Base-by-base conservation (phyloP, 257 asterid species). In the Nicotiana attenuata region DNA sequence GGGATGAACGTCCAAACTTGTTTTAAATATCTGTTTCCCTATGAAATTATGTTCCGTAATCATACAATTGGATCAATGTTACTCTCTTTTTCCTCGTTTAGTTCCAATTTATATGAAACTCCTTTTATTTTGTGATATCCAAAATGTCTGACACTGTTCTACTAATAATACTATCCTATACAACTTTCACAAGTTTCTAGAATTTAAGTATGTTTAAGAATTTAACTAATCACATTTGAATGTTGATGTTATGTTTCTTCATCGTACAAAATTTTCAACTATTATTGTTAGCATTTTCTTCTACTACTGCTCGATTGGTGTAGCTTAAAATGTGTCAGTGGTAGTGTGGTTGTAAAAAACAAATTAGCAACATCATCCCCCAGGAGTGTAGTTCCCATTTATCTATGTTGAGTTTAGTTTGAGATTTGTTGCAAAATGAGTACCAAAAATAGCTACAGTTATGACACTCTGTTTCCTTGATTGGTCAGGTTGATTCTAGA, bases 401-500 rank as follows among this genome's bases (percentile, higher is more conserved):
- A 45, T 69, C 78, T 20, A 14, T 45, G 20, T 71, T 52, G 50
- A 45, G 38, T 71, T 16, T 71, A 71, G 24, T 45, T 71, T 14
- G 41, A 7, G 63, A 50, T 50, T 50, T 75, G 45, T 33, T 24
- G 63, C 41, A 15, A 71, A 1, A 3, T 38, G 50, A 15, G 63
- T 50, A 75, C 60, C 33, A 10, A 38, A 19, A 41, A 38, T 20
- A 45, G 60, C 47, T 71, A 71, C 17, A 71, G 35, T 45, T 45
- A 50, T 38, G 8, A 50, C 57, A 9, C 79, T 7, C 15, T 22
- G 20, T 75, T 26, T 22, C 52, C 63, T 75, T 75, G 16, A 15
- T 50, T 75, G 80, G 45, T 26, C 82, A 96, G 99, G 80, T 96
- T 87, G 99, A 96, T 85, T 35, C 81, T 65, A 93, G 98, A 79